phyloP scores from a whole-genome alignment of 2,329 filamentous ascomycete genomes.

The Calonectria pauciramosa region DNA sequence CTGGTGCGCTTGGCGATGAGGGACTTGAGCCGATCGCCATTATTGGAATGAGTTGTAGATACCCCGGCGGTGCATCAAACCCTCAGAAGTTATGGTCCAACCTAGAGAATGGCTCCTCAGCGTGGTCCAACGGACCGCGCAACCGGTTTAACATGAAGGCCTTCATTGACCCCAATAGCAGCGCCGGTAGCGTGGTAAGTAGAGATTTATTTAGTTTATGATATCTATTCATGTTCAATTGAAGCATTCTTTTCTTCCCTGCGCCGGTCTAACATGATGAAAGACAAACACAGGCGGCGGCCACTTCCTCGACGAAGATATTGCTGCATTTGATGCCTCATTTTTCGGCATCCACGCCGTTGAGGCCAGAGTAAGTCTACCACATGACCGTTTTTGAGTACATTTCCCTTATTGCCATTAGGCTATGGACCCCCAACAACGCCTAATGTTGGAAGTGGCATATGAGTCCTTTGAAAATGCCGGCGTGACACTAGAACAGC shows the following conservation, averaged over 20 bases:
- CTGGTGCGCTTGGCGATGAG: constrained; percentile 8
- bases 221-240: neutral
- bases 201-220: neutral
- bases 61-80: constrained; percentile 36
- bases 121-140: constrained; percentile 56
- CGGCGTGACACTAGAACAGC: constrained; percentile 48
- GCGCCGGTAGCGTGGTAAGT: constrained; percentile 19
- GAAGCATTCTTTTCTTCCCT: neutral
- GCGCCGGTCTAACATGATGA: neutral
- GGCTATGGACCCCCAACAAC: constrained; percentile 47
- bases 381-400: neutral
- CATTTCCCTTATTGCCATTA: constrained; percentile 11
- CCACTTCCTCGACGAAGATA: constrained; percentile 46
- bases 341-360: constrained; percentile 41
- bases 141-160: constrained; percentile 61
- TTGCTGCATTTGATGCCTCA: constrained; percentile 42
- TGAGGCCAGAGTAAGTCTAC: constrained; percentile 31
- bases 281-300: constrained; percentile 38
- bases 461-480: constrained; percentile 49
- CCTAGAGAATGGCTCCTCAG: constrained; percentile 46
- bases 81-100: constrained; percentile 35
- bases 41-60: constrained; percentile 40
- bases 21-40: constrained; percentile 39
- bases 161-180: constrained; percentile 49
- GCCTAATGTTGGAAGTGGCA: constrained; percentile 43